A percentile compares a stretch with the other conserved stretches of the same genome.
These are phyloP conservation scores for Synchytrium microbalum DNA, from an alignment of 371 early-diverging fungal genomes.

Conservation along the genomic window DNA sequence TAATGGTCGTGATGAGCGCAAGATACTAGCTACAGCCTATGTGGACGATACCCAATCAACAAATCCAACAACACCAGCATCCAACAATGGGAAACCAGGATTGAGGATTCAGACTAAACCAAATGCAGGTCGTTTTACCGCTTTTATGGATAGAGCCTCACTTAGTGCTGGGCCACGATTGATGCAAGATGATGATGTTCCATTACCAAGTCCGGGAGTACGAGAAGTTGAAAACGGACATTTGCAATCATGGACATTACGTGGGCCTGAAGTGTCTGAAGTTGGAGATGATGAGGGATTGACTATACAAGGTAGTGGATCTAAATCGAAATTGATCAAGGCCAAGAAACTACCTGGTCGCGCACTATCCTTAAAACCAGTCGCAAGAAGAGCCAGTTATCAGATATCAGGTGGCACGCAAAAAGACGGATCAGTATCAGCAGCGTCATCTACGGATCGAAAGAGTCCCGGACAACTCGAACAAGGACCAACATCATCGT, in stretches of 20 bases:
- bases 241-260: conserved; percentile 7
- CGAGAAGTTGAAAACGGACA: conserved; percentile 33
- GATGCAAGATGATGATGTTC: conserved; percentile 9
- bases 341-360: no score
- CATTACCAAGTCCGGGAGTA: conserved; percentile 25
- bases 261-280: conserved; percentile 21
- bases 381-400: no score
- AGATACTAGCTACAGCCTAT: conserved; percentile 3
- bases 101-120: background rate
- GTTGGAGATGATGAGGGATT: conserved; percentile 19
- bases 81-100: background rate
- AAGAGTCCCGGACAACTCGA: background rate
- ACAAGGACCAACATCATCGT: background rate
- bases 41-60: background rate
- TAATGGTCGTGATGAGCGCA: background rate
- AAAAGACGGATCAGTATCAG: background rate
- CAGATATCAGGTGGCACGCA: background rate
- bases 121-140: background rate
- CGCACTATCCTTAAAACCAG: no score
- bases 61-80: conserved; percentile 2
- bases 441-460: background rate
- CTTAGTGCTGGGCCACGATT: background rate
- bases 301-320: background rate
- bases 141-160: background rate
- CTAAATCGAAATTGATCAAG: background rate